phyloP scores from a whole-genome alignment of 2,329 filamentous ascomycete species.

The Clarireedia hainanense region DNA sequence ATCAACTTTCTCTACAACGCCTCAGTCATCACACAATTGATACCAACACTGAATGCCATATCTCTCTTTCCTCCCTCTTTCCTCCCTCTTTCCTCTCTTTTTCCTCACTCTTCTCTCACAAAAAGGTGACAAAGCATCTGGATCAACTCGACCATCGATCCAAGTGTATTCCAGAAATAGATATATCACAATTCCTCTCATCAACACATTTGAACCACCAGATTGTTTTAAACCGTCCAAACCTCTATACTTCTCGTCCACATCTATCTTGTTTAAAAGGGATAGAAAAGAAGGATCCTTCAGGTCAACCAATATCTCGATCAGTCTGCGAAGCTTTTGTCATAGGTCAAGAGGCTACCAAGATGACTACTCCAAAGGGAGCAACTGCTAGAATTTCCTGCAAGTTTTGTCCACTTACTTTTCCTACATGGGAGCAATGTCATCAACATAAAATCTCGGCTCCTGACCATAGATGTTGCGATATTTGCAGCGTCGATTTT shows the following conservation, averaged over 20 bases:
- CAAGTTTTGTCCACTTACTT: neutral
- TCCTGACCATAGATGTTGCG: slow-evolving; percentile 3
- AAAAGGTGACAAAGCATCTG: neutral
- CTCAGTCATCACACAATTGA: neutral
- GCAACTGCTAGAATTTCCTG: neutral
- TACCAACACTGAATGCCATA: neutral
- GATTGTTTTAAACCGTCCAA: too few relatives aligned
- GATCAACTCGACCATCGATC: neutral
- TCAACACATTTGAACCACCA: too few relatives aligned
- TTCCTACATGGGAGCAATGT: neutral
- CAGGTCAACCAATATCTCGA: too few relatives aligned
- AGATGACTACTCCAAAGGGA: too few relatives aligned
- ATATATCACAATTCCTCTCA: too few relatives aligned
- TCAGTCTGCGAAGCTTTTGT: too few relatives aligned
- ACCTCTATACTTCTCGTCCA: too few relatives aligned
- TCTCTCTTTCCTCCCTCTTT: neutral
- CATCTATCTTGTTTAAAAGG: too few relatives aligned
- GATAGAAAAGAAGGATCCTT: too few relatives aligned
- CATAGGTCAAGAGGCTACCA: too few relatives aligned
- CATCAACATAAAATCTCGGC: slow-evolving; percentile 2
- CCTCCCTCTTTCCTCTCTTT: neutral
- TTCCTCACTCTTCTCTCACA: neutral
- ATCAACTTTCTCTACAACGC: neutral
- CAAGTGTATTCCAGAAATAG: too few relatives aligned
- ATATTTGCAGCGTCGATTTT: slow-evolving; percentile 5